Base-by-base conservation (phyloP, 1,139 yeast genomes). In the Hanseniaspora sp. region DNA sequence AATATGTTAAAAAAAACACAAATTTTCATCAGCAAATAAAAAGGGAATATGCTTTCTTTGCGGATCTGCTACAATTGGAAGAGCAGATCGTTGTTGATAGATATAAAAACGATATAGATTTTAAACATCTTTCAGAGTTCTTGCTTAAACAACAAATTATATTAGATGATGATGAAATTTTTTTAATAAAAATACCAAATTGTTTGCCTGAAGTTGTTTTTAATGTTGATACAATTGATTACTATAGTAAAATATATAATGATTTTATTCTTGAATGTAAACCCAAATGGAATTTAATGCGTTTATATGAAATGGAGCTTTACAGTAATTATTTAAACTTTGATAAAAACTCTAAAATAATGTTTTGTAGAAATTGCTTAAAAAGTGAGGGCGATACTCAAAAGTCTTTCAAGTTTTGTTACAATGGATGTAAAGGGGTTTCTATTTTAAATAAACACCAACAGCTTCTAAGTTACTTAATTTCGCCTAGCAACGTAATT, bases 221-320 rank as follows among this genome's bases (percentile, higher is more conserved):
- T 7, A 29, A 42, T 7, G n/a, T 15, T 13, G 18, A 29, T 13
- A 9, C 7, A 1, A 15, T 48, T 15, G 53, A 51, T 33, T 44
- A 51, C 15, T 51, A 51, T 31, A 51, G 47, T 18, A 43, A 37
- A 13, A n/a, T 51, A 8, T 51, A 51, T 28, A 44, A 51, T 30
- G 28, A 38, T 30, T 5, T 11, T 5, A 18, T 51, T 2, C 23
- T 38, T 17, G 53, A 51, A 35, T 51, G 46, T 33, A 51, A 51
- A 31, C 53, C 53, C 12, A 51, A 51, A 31, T 51, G 53, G 53
- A 31, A 31, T 18, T 11, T 23, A 17, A 48, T 48, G 53, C 28
- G 33, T 29, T 9, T 41, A 4, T 13, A 34, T 7, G 42, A 42
- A 15, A 15, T n/a, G 4, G 35, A 23, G 28, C 4, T 12, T 7